Percentiles rank a stretch among this genome's conserved stretches.
phyloP scores from a whole-genome alignment of 306 rosid genomes.

The Vigna radiata region DNA sequence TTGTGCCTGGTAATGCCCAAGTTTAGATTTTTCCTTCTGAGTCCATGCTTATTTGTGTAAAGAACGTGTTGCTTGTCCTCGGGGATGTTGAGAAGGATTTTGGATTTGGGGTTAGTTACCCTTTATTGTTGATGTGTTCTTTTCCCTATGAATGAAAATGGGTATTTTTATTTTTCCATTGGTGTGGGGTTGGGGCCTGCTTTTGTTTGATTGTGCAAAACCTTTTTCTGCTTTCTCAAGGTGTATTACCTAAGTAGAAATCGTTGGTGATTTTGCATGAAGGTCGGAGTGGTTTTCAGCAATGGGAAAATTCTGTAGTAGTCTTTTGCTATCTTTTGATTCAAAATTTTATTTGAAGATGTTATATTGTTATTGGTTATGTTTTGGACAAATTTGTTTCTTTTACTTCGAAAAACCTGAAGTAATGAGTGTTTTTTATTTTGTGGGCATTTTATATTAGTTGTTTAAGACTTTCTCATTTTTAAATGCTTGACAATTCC shows the following conservation, averaged over 20 bases:
- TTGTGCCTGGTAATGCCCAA: background rate
- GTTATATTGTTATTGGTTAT: conserved; percentile 2
- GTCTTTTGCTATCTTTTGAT: background rate
- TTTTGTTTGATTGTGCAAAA: background rate
- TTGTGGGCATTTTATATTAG: conserved; percentile 2
- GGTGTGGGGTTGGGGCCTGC: background rate
- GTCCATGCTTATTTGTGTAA: conserved; percentile 1
- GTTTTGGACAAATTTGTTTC: conserved; percentile 17
- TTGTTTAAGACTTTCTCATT: background rate
- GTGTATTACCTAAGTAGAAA: background rate
- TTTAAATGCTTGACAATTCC: conserved; percentile 16
- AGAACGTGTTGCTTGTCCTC: conserved; percentile 4
- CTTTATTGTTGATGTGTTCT: conserved; percentile 5
- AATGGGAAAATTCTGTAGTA: background rate
- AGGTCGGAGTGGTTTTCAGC: background rate
- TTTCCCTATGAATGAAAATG: background rate
- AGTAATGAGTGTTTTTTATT: background rate
- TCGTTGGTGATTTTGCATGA: conserved; percentile 14
- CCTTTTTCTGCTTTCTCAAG: background rate
- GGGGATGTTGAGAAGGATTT: background rate
- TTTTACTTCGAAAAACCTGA: background rate
- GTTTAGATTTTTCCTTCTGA: conserved; percentile 29
- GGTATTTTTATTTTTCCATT: background rate
- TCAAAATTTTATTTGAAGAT: conserved; percentile 1
- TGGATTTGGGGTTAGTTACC: background rate